These are phyloP conservation scores for Fonsecaea erecta DNA, from an alignment of 2,329 filamentous ascomycete species.

Conservation along the genomic window DNA sequence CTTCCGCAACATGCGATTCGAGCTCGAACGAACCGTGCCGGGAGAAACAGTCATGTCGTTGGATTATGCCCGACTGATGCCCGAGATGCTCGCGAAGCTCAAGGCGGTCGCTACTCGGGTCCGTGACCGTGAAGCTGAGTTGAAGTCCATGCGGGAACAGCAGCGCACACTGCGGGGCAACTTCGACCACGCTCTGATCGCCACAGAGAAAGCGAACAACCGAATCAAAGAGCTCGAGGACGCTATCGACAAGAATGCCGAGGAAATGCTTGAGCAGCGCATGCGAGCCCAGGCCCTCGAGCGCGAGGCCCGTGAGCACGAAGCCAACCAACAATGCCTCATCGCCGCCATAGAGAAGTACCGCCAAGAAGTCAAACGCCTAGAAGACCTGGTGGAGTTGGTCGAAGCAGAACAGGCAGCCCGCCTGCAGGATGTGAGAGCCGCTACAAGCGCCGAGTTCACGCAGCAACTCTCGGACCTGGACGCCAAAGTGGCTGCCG, in stretches of 20 bases:
- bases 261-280: slow-evolving; percentile 52
- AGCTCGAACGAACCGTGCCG: slow-evolving; percentile 50
- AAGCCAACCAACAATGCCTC: slow-evolving; percentile 49
- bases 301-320: slow-evolving; percentile 47
- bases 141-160: slow-evolving; percentile 44
- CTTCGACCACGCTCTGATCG: slow-evolving; percentile 49
- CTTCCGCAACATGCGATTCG: slow-evolving; percentile 51
- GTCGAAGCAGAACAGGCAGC: slow-evolving; percentile 48
- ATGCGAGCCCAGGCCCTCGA: slow-evolving; percentile 51
- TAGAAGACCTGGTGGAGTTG: slow-evolving; percentile 49
- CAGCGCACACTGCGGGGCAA: slow-evolving; percentile 50
- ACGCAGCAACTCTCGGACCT: slow-evolving; percentile 43
- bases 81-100: slow-evolving; percentile 48
- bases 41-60: slow-evolving; percentile 50
- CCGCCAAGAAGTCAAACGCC: slow-evolving; percentile 47
- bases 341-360: slow-evolving; percentile 51
- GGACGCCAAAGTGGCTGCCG: slow-evolving; percentile 42
- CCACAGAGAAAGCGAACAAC: slow-evolving; percentile 45
- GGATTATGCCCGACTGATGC: slow-evolving; percentile 46
- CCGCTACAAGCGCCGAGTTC: slow-evolving; percentile 40
- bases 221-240: slow-evolving; percentile 48
- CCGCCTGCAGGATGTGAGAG: slow-evolving; percentile 47
- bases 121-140: slow-evolving; percentile 43
- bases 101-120: slow-evolving; percentile 40
- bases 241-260: slow-evolving; percentile 48